These are phyloP conservation scores for Phaeotremella skinneri DNA, from an alignment of 768 basidiomycete genomes.

Conservation along the genomic window DNA sequence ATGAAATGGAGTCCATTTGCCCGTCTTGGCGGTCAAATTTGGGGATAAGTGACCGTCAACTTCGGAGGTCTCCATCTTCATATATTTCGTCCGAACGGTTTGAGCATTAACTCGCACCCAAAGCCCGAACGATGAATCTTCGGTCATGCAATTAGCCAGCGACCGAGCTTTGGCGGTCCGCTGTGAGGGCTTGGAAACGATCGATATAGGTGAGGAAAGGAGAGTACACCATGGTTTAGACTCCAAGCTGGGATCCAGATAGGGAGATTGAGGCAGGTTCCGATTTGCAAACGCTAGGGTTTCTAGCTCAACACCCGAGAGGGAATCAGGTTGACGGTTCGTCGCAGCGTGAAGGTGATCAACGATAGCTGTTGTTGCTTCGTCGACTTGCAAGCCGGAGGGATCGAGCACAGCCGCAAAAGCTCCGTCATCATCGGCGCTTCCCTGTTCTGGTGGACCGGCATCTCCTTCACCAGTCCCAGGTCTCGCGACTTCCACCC, in stretches of 20 bases:
- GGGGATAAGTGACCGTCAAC: conserved; percentile 13
- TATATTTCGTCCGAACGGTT: conserved; percentile 94
- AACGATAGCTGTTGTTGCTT: neutral
- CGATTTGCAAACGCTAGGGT: neutral
- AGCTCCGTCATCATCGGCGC: neutral
- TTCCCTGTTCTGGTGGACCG: neutral
- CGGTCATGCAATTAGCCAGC: conserved; percentile 87
- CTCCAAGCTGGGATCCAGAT: too few relatives aligned
- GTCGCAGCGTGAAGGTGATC: neutral
- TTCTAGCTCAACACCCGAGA: neutral
- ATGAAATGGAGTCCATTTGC: conserved; percentile 90
- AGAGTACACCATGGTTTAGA: conserved; percentile 72
- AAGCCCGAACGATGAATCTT: conserved; percentile 82
- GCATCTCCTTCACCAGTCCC: neutral
- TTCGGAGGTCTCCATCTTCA: conserved; percentile 82
- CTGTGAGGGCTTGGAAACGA: conserved; percentile 88
- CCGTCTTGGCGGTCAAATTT: conserved; percentile 63
- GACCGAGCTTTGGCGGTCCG: conserved; percentile 89
- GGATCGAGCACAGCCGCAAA: neutral
- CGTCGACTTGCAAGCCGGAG: neutral
- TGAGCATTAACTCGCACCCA: conserved; percentile 97
- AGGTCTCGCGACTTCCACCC: too few relatives aligned
- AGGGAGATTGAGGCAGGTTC: too few relatives aligned
- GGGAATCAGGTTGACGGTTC: neutral
- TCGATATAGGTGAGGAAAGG: conserved; percentile 85